Evolutionary conservation across 2,329 filamentous ascomycete species (phyloP), one percentile per base, ranked within the genome.

Genomic region (Dothistroma septosporum): DNA sequence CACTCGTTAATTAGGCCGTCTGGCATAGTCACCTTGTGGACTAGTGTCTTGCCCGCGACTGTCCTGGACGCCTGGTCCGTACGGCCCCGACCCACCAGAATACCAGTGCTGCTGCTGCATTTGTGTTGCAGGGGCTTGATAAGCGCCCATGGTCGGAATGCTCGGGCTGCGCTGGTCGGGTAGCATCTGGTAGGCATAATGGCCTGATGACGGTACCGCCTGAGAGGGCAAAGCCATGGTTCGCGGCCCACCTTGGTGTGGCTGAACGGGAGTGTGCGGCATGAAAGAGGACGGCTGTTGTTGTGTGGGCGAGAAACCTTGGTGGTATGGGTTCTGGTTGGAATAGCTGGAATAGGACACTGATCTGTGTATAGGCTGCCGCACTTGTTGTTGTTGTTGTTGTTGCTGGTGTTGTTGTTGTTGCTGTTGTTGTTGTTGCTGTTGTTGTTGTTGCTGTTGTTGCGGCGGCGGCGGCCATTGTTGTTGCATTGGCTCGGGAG

Each of bases 341-440:
- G 37, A 14, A 16, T 55, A 49, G 6, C 47, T 41, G 37, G 58
- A 53, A 46, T 55, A 56, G 14, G 58, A 46, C 53, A 60, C 56
- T 19, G 58, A 56, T 24, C 58, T 16, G 9, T 28, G 58, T n/a
- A 50, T 52, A 47, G 57, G 50, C 21, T 59, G 57, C 21, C 33
- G 55, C 11, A 28, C 19, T 12, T 47, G 31, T 11, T 58, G 55
- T 41, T 57, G 59, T 28, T 28, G 24, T 28, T 28, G 24, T 28
- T 28, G 24, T 28, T 28, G 24, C 6, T 28, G 24, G 3, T 2
- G 24, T 6, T 2, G 24, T 12, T 28, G 50, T 49, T 19, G 55
- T 19, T 32, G 54, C 47, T 41, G 49, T 32, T 41, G 48, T n/a
- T 57, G 54, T 44, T 24, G 52, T 12, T 47, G 31, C 5, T 58